These are phyloP conservation scores for Heterococcus sp. DNA, from an alignment of 108 stramenopile species.

Conservation along the genomic window DNA sequence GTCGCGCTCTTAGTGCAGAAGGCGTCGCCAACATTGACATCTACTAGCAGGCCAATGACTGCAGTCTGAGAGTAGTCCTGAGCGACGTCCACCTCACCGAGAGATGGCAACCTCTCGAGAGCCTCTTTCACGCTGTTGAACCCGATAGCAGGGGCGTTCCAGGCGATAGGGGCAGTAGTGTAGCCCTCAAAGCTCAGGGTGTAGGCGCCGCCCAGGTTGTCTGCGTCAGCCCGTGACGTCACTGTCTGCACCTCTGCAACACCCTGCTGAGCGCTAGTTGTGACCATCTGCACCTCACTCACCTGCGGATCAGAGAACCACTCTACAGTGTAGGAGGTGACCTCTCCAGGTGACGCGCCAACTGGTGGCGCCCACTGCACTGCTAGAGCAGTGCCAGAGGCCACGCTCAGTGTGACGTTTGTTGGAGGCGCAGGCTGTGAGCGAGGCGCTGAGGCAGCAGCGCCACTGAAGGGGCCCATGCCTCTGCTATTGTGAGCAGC, in stretches of 20 bases:
- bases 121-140: conserved; percentile 60
- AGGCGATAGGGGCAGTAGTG: conserved; percentile 67
- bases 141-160: conserved; percentile 71
- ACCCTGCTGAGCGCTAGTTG: not conserved
- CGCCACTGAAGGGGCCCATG: conserved; percentile 59
- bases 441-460: conserved; percentile 49
- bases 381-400: not conserved
- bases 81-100: conserved; percentile 70
- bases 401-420: not conserved
- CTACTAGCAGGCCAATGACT: conserved; percentile 44
- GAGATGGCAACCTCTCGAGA: conserved; percentile 61
- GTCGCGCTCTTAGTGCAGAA: not conserved
- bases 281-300: not conserved
- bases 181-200: conserved; percentile 64
- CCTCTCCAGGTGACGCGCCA: not conserved
- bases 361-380: conserved; percentile 26
- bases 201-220: conserved; percentile 72
- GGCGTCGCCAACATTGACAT: conserved; percentile 2
- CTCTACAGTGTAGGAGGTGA: conserved; percentile 33
- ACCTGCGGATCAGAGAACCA: conserved; percentile 9
- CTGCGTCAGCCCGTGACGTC: conserved; percentile 65
- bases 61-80: conserved; percentile 62
- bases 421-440: conserved; percentile 37
- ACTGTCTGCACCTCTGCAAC: conserved; percentile 69
- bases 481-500: conserved; percentile 70